phyloP scores from a whole-genome alignment of 345 rosid species.

The Populus simonii region DNA sequence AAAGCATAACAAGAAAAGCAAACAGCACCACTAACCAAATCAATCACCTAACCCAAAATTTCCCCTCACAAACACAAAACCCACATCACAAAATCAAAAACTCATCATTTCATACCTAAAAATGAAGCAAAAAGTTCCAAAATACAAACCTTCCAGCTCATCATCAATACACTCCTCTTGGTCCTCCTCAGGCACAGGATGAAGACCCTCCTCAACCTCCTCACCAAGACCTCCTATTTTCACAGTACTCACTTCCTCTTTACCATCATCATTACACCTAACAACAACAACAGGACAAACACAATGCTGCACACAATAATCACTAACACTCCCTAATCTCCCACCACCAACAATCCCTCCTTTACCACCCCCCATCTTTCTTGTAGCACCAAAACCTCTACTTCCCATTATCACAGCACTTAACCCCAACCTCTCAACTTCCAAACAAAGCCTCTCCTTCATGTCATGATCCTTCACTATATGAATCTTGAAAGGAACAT shows the following conservation, averaged over 20 bases:
- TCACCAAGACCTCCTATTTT: conserved; percentile 1
- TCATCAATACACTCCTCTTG: conserved; percentile 51
- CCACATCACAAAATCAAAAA: neutral
- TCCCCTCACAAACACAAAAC: neutral
- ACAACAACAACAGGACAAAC: conserved; percentile 31
- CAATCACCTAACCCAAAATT: neutral
- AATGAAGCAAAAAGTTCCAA: neutral
- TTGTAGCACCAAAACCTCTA: conserved; percentile 28
- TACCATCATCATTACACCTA: conserved; percentile 1
- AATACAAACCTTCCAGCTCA: conserved; percentile 29
- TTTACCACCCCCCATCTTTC: conserved; percentile 5
- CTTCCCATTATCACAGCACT: conserved; percentile 36
- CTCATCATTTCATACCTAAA: neutral
- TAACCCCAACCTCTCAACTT: conserved; percentile 30
- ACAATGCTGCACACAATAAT: conserved; percentile 32
- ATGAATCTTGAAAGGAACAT: conserved; percentile 27
- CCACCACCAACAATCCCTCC: conserved; percentile 2
- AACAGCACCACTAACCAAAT: neutral
- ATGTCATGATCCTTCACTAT: conserved; percentile 35
- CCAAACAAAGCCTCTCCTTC: conserved; percentile 36
- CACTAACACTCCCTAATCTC: conserved; percentile 26
- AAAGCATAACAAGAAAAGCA: neutral
- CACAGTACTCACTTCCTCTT: neutral
- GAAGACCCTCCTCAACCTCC: conserved; percentile 34
- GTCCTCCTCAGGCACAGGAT: conserved; percentile 57